Conservation (phyloP, 2,329 filamentous ascomycete species). For the Sporothrix brunneoviolacea region DNA sequence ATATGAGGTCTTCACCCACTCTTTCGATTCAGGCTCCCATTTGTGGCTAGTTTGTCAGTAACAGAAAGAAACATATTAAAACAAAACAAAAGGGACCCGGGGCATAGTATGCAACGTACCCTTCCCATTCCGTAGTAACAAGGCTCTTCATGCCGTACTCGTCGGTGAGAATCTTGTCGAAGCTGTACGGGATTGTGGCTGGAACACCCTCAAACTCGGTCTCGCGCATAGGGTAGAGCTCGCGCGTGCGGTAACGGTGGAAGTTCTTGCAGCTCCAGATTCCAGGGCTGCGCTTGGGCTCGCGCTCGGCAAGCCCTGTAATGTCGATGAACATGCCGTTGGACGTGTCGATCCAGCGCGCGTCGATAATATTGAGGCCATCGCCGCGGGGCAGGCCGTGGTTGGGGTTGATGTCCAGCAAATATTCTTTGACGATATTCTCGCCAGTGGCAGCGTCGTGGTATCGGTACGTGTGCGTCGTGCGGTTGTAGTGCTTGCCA, state of each 20-base stretch:
- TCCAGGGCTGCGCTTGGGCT: constrained; percentile 52
- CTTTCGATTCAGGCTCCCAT: constrained; percentile 51
- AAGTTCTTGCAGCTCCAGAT: constrained; percentile 75
- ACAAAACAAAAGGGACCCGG: neutral
- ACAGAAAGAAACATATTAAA: no score
- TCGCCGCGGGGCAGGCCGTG: constrained; percentile 55
- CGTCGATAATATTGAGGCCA: constrained; percentile 75
- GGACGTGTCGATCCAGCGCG: constrained; percentile 68
- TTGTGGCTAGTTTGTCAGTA: constrained; percentile 45
- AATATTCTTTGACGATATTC: constrained; percentile 45
- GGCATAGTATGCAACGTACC: constrained; percentile 38
- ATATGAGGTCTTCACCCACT: constrained; percentile 38
- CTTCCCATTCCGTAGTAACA: constrained; percentile 52
- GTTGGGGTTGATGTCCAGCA: constrained; percentile 73
- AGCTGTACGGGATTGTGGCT: constrained; percentile 62
- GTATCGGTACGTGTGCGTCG: constrained; percentile 51
- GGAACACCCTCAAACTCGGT: constrained; percentile 68
- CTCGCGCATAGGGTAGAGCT: constrained; percentile 69
- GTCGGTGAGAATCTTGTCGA: constrained; percentile 56
- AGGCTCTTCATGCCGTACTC: constrained; percentile 61
- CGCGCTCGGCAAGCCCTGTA: constrained; percentile 65
- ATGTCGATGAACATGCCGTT: constrained; percentile 82
- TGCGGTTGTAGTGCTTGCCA: constrained; percentile 61
- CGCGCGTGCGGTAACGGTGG: constrained; percentile 62
- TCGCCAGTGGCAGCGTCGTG: constrained; percentile 34